Base-by-base conservation (phyloP, 345 rosid species). In the Rhodamnia rubescens region DNA sequence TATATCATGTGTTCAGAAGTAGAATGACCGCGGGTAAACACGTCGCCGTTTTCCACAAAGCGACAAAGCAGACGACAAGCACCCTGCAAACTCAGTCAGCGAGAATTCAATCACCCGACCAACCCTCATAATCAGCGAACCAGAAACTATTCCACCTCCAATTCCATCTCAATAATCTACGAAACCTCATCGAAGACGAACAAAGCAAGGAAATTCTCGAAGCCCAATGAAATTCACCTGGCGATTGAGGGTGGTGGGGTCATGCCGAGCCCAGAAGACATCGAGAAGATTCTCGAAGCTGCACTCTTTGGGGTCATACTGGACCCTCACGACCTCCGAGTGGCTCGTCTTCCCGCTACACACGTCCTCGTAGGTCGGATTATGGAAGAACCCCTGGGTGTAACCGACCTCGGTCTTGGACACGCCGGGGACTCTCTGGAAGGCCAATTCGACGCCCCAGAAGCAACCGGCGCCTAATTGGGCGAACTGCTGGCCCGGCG, bases 391-490 rank as follows among this genome's bases (percentile, higher is more conserved):
- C 22, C 99, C 99, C 86, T 94, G 99, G 0, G 83, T 59, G 81
- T 96, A 97, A 13, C 99, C 99, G 82, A 92, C 99, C 87, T 97
- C 99, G 4, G 98, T 95, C 88, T 88, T 93, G 86, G 94, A 87
- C 64, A 97, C 95, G 26, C 99, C 98, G 0, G 95, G 89, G 44
- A 91, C 94, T 53, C 98, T 95, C 94, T 97, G 99, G 87, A 93
- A 93, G 64, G 92, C 95, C 86, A 97, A 88, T 53, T 97, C 99
- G 2, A 95, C 95, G 1, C 99, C 98, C 99, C 99, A 97, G 89
- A 97, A 97, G 84, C 99, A 97, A 2, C 99, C 99, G 0, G 98
- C 99, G 3, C 98, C 99, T 83, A 97, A 94, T 85, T 97, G 98
- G 11, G 93, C 92, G 86, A 96, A 96, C 59, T 87, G 90, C 90